phyloP scores from a whole-genome alignment of 2,329 filamentous ascomycete genomes.

The Teratosphaeria epicoccoides region DNA sequence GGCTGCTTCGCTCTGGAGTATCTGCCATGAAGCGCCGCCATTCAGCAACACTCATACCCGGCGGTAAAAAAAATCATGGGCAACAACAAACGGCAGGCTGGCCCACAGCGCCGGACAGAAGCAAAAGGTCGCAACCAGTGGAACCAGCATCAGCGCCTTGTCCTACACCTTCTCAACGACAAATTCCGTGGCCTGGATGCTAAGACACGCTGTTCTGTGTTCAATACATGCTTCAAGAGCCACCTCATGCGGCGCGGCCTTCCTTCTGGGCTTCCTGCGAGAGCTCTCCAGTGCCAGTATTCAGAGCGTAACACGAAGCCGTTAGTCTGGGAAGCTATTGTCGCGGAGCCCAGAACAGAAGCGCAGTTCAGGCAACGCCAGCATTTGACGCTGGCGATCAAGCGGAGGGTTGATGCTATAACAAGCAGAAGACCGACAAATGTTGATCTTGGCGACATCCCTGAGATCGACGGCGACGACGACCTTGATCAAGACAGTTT shows the following conservation, averaged over 20 bases:
- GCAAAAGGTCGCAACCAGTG: background rate
- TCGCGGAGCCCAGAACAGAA: background rate
- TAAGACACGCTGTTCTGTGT: background rate
- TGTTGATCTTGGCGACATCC: background rate
- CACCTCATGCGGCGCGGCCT: conserved; percentile 1
- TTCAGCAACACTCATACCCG: background rate
- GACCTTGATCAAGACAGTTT: background rate
- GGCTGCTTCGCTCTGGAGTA: too few relatives aligned
- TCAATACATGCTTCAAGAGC: background rate
- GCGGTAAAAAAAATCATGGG: background rate
- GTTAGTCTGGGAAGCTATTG: background rate
- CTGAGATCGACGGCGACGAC: background rate
- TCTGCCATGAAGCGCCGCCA: too few relatives aligned
- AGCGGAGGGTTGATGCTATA: background rate
- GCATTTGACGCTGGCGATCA: background rate
- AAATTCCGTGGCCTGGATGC: background rate
- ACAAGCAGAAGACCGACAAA: background rate
- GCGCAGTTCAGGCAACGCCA: background rate
- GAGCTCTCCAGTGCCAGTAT: conserved; percentile 2
- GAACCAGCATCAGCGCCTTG: background rate
- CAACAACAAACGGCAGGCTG: background rate
- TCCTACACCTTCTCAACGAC: background rate
- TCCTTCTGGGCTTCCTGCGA: background rate
- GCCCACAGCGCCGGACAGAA: background rate
- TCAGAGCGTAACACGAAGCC: background rate